Base-by-base conservation (phyloP, 768 basidiomycete species). In the Termitomyces sp. region DNA sequence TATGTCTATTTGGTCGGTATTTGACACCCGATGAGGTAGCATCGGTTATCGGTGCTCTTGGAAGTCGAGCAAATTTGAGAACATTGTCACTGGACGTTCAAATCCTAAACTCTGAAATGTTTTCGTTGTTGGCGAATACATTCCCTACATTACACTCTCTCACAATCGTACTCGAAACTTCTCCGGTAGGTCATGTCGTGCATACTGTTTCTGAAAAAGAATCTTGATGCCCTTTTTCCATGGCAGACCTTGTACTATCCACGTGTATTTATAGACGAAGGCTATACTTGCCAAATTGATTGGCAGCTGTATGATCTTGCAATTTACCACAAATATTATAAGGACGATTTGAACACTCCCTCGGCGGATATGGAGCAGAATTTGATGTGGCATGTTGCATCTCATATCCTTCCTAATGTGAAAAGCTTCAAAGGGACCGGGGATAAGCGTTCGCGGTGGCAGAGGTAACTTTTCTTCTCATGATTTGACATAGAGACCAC, bases 51-150 rank as follows among this genome's bases (percentile, higher is more conserved):
- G 42, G 57, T 2, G 27, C 68, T 9, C 71, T 73, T 34, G 55
- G 64, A 3, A 60, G 63, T 36, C 63, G 67, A 1, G 46, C 63
- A 26, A 60, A 66, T 20, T 43, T 74, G 2, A 55, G 59, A 18
- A 45, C 57, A 9, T 53, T 73, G 13, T 60, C 69, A 12, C 50
- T 74, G 14, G 69, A 71, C 34, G 57, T 74, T 2, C 40, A 42
- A 1, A 16, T 40, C 14, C 36, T 73, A 32, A 62, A 53, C 8
- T 34, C 62, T 18, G 52, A 54, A 1, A 48, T 71, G 18, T 40
- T 73, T 33, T 40, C 54, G 12, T n/a, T 64, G 12, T 55, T 73
- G 14, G 66, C 68, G 1, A 62, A 45, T 27, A 55, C 63, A 4
- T 56, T 71, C 5, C 72, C 71, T 1, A 60, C 53, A 1, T 52